Base-by-base conservation (phyloP, 768 basidiomycete species). In the Tubosaeta sp. region DNA sequence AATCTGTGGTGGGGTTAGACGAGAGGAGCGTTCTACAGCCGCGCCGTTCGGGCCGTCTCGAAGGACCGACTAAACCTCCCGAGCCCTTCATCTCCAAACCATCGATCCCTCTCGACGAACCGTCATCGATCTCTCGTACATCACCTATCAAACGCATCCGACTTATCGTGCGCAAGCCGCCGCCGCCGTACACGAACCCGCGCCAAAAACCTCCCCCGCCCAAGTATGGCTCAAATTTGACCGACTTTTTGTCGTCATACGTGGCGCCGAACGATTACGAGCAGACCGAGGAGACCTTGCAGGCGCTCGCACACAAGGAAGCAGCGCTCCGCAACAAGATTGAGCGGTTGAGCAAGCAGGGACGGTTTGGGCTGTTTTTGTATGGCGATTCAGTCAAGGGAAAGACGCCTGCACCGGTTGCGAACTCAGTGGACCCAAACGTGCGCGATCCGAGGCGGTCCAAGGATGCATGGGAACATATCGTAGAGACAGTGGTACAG, bases 81-180 rank as follows among this genome's bases (percentile, higher is more conserved):
- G 8, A 56, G 61, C 9, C 41, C 48, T 0, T 14, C 11, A 7
- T 3, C 25, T 7, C 26, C 35, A 8, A 50, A 44, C 31, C 39
- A 52, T 26, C 31, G 42, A 8, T 22, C 7, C 42, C 29, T 25
- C 44, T n/a, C 1, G 44, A 32, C 17, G 49, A 52, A 19, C 27
- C 37, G 0, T 53, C 51, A 1, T 50, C 48, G 4, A n/a, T 62
- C 9, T 48, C 62, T 3, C 59, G 55, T 26, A 55, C 55, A 19
- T 54, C 64, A 0, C 63, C 63, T 29, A 76, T 89, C 52, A 83
- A 79, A 63, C 82, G 88, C 48, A 74, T 90, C 44, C 81, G 67
- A 6, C 73, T 87, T 51, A 77, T 88, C 43, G 85, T 91, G 13
- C 79, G 85, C 35, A 73, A 72, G 12, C 88, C 88, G 7, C 76